phyloP scores from a whole-genome alignment of 2,329 filamentous ascomycete genomes.

The Dactylonectria estremocensis region DNA sequence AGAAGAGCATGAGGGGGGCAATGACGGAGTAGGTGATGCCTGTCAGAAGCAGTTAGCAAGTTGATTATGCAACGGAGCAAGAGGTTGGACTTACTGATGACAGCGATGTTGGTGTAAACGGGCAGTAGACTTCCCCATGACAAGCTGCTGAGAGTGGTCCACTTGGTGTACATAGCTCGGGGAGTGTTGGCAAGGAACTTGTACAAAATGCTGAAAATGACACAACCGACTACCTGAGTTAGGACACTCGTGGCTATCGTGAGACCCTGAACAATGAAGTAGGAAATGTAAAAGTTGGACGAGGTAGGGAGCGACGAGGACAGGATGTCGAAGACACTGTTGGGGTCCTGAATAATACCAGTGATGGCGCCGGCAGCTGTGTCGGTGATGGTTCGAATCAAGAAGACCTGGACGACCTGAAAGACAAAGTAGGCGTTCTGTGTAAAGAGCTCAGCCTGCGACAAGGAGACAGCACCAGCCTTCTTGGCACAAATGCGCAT shows the following conservation, averaged over 20 bases:
- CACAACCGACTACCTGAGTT: constrained; percentile 76
- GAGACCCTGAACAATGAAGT: constrained; percentile 89
- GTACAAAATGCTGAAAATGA: constrained; percentile 78
- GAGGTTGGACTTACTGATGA: constrained; percentile 68
- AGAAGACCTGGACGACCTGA: constrained; percentile 93
- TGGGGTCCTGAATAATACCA: constrained; percentile 75
- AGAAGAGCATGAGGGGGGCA: constrained; percentile 85
- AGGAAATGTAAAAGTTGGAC: constrained; percentile 94
- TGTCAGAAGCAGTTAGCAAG: constrained; percentile 46
- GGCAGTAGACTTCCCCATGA: constrained; percentile 86
- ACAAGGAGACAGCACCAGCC: constrained; percentile 83
- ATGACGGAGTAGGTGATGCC: constrained; percentile 86
- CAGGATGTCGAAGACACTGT: constrained; percentile 73
- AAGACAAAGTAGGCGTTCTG: constrained; percentile 95
- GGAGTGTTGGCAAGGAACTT: constrained; percentile 83
- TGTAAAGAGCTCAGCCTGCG: constrained; percentile 87
- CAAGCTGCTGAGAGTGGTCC: constrained; percentile 77
- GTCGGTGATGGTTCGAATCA: constrained; percentile 87
- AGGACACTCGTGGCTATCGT: constrained; percentile 81
- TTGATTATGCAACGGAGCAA: background rate
- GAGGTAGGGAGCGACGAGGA: constrained; percentile 83
- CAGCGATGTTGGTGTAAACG: constrained; percentile 80
- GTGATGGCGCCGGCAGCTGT: constrained; percentile 80
- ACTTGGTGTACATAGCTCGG: constrained; percentile 82
- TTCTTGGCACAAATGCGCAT: constrained; percentile 81